These are phyloP conservation scores for Carpinus viminea DNA, from an alignment of 306 rosid genomes.

Conservation along the genomic window DNA sequence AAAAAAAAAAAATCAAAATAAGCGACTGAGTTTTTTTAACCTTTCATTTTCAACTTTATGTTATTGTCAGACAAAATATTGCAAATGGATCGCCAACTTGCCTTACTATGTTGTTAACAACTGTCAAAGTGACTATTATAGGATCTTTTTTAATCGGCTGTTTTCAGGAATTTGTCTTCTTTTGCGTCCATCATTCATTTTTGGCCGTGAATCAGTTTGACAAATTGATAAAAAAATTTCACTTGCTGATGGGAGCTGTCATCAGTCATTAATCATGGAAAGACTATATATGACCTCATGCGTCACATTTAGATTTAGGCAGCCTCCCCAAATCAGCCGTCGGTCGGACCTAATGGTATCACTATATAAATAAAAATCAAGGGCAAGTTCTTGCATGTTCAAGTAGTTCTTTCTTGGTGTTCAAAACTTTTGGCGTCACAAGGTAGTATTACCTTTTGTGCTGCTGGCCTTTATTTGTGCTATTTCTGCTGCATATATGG, in stretches of 20 bases:
- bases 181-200: neutral
- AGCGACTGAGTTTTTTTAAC: neutral
- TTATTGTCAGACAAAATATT: neutral
- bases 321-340: neutral
- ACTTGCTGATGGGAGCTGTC: neutral
- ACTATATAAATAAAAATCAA: neutral
- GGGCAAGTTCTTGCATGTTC: neutral
- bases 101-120: neutral
- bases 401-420: neutral
- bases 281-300: neutral
- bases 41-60: neutral
- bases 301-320: neutral
- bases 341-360: neutral
- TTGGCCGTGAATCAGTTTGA: slow-evolving; percentile 3
- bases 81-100: neutral
- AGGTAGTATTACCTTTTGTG: neutral
- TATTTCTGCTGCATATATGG: neutral
- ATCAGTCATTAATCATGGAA: neutral
- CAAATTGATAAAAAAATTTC: neutral
- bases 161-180: neutral
- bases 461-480: neutral
- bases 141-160: neutral
- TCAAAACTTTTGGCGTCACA: neutral
- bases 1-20: neutral
- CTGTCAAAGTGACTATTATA: slow-evolving; percentile 10